Evolutionary conservation across 202 grass and related monocot genomes (phyloP), one percentile per base, ranked within the genome.

Genomic region (Elaeis oleifera): DNA sequence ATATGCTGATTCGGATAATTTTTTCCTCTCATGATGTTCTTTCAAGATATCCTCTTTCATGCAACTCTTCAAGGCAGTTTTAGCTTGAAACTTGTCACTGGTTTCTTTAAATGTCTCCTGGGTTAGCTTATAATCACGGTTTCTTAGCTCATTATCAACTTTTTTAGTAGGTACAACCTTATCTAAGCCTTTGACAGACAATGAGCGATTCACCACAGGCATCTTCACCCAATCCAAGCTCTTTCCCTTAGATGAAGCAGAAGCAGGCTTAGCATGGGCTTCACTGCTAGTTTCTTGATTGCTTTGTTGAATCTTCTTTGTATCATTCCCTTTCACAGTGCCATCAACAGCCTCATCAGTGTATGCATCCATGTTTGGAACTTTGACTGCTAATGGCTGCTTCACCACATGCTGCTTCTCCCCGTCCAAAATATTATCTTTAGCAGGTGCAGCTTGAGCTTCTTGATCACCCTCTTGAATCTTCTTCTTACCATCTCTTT

Each of bases 181-280:
- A 13, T 44, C 36, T 44, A 44, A 11, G 36, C 11, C 36, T 44
- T 44, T 44, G 36, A 44, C 36, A 13, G 11, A 9, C 36, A 44
- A 44, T 44, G 11, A 44, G 53, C 64, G 48, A 49, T 63, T 51
- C 48, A 32, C 11, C 19, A 3, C 61, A 54, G 22, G 60, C 44
- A 71, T 68, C 64, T 65, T 72, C 62, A 50, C 50, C 72, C 25
- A 50, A 59, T 82, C 60, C 57, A 21, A 52, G 55, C 44, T 50
- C 13, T 67, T 69, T n/a, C 16, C 63, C 23, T 15, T 9, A 51
- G 54, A 15, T 65, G 63, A 36, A 49, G 25, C 51, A 0, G 24
- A 60, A 77, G 56, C 23, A 63, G 23, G 60, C 49, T 65, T 22
- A 54, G 15, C 51, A 1, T 31, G 62, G 60, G 44, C 19, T 63